These are phyloP conservation scores for Lepidium sativum DNA, from an alignment of 345 rosid species.

Conservation along the genomic window DNA sequence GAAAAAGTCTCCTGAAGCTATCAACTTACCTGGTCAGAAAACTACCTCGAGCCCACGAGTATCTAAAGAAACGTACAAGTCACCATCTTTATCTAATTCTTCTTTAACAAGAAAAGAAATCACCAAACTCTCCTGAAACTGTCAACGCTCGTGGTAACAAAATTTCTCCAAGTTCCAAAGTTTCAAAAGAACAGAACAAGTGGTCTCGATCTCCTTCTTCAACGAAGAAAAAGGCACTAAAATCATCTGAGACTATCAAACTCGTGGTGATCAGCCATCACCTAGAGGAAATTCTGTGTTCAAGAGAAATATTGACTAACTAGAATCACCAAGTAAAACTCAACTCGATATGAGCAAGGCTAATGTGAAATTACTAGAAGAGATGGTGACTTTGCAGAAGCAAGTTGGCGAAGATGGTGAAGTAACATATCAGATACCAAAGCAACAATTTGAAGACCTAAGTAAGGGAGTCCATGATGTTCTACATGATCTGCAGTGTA, in stretches of 20 bases:
- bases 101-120: constrained; percentile 3
- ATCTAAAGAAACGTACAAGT: constrained; percentile 1
- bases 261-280: constrained; percentile 5
- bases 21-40: constrained; percentile 4
- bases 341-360: background rate
- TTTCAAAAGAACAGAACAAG: constrained; percentile 1
- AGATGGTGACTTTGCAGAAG: background rate
- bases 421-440: constrained; percentile 21
- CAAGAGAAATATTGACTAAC: background rate
- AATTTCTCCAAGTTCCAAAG: background rate
- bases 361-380: constrained; percentile 11
- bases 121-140: constrained; percentile 5
- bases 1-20: constrained; percentile 4
- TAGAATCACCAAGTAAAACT: constrained; percentile 5
- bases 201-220: background rate
- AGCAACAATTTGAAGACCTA: constrained; percentile 20
- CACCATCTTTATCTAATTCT: background rate
- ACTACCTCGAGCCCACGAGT: background rate
- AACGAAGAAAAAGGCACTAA: constrained; percentile 10
- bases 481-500: constrained; percentile 18
- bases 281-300: background rate
- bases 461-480: constrained; percentile 18
- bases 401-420: constrained; percentile 19
- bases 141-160: background rate
- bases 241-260: background rate